A percentile compares a stretch with the other conserved stretches of the same genome.
phyloP scores from a whole-genome alignment of 2,329 filamentous ascomycete genomes.

The Diaporthe nobilis region DNA sequence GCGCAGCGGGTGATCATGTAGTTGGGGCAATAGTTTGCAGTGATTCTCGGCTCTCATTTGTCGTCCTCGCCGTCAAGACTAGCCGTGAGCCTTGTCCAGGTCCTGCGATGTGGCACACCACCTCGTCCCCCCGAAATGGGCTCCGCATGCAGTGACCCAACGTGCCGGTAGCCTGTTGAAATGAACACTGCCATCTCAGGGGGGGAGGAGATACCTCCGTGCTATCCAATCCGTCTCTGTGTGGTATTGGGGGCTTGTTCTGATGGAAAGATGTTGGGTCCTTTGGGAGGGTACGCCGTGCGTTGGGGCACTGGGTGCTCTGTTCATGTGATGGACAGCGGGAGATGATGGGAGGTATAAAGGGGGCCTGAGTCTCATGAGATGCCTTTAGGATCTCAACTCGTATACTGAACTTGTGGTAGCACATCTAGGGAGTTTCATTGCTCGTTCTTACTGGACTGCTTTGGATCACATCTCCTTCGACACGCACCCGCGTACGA shows the following conservation, averaged over 20 bases:
- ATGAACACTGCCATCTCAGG: neutral
- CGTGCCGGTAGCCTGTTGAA: conserved; percentile 29
- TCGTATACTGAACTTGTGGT: neutral
- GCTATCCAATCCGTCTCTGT: neutral
- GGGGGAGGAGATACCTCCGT: too few species aligned
- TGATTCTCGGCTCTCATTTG: neutral
- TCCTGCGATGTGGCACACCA: conserved; percentile 20
- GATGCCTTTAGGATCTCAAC: neutral
- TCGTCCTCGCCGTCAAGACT: neutral
- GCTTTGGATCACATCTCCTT: neutral
- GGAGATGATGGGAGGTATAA: conserved; percentile 3
- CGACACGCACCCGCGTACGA: too few species aligned
- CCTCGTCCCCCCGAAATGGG: neutral
- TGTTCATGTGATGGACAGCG: neutral
- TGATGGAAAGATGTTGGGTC: neutral
- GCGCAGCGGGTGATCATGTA: conserved; percentile 24
- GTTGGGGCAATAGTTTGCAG: conserved; percentile 12
- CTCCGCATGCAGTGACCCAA: conserved; percentile 19
- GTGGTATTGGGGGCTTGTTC: neutral
- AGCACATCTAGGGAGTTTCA: neutral
- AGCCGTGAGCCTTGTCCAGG: conserved; percentile 3
- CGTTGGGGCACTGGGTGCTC: neutral
- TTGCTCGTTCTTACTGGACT: neutral
- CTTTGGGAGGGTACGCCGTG: too few species aligned
- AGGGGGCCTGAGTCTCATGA: neutral